Evolutionary conservation across 2,329 filamentous ascomycete genomes (phyloP).

Genomic region (Cadophora gregata): DNA sequence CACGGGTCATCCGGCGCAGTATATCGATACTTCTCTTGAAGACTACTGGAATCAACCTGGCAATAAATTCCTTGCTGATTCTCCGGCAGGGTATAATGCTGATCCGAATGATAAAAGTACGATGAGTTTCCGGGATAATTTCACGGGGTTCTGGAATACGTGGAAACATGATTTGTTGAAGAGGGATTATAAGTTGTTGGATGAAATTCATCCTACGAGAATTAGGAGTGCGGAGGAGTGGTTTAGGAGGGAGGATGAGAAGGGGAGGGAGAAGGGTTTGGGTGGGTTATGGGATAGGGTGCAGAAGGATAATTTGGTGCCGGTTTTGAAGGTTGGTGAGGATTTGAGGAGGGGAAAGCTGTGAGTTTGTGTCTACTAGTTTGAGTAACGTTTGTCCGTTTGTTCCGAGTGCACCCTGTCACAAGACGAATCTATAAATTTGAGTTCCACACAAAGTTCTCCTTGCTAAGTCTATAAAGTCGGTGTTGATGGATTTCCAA

Average conservation of each 20-base stretch:
- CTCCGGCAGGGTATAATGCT: slow-evolving; percentile 46
- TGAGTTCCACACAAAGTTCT: too few species aligned
- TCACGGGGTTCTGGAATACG: slow-evolving; percentile 57
- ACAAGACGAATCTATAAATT: too few species aligned
- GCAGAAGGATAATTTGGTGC: slow-evolving; percentile 35
- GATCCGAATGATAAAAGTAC: slow-evolving; percentile 45
- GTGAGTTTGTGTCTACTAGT: background rate
- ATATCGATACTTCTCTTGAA: slow-evolving; percentile 47
- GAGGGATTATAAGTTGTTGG: slow-evolving; percentile 56
- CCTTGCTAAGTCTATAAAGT: too few species aligned
- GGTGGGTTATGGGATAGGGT: slow-evolving; percentile 46
- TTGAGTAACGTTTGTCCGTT: background rate
- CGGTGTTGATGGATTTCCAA: too few species aligned
- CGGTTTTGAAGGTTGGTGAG: slow-evolving; percentile 42
- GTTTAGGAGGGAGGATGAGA: slow-evolving; percentile 51
- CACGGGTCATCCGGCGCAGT: slow-evolving; percentile 50
- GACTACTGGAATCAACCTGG: slow-evolving; percentile 42
- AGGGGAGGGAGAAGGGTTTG: slow-evolving; percentile 36
- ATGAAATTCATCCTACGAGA: slow-evolving; percentile 57
- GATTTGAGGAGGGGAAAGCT: slow-evolving; percentile 37
- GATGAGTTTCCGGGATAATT: slow-evolving; percentile 53
- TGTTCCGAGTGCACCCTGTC: background rate
- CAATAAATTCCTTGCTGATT: slow-evolving; percentile 34
- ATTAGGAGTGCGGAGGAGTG: slow-evolving; percentile 56
- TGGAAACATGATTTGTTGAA: slow-evolving; percentile 51